phyloP scores from a whole-genome alignment of 345 rosid species.

The Sisymbrium altissimum region DNA sequence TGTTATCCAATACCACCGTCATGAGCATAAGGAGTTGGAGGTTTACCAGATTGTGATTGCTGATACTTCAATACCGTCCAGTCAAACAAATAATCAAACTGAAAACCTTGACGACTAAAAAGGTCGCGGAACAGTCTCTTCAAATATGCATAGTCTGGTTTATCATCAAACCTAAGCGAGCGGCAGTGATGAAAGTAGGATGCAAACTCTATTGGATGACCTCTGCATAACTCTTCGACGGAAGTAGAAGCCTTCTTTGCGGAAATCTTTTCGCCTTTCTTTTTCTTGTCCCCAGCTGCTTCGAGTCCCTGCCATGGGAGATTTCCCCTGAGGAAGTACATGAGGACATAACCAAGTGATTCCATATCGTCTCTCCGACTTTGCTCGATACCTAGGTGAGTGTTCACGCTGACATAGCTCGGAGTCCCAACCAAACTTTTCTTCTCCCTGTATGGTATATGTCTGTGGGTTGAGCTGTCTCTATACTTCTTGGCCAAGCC shows the following conservation, averaged over 20 bases:
- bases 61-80: conserved; percentile 90
- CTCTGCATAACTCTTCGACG: conserved; percentile 68
- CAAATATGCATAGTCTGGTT: conserved; percentile 90
- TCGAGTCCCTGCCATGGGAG: conserved; percentile 98
- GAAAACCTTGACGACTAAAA: conserved; percentile 92
- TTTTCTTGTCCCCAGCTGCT: conserved; percentile 94
- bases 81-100: conserved; percentile 91
- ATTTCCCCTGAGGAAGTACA: conserved; percentile 96
- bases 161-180: conserved; percentile 86
- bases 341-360: conserved; percentile 92
- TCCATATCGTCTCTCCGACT: conserved; percentile 98
- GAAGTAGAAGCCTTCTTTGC: conserved; percentile 91
- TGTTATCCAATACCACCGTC: no score
- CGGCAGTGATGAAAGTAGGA: conserved; percentile 91
- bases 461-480: conserved; percentile 71
- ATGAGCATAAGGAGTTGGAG: conserved; percentile 41
- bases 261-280: conserved; percentile 80
- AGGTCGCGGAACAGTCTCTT: conserved; percentile 91
- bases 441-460: conserved; percentile 87
- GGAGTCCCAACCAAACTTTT: conserved; percentile 91
- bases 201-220: conserved; percentile 89
- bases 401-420: conserved; percentile 97
- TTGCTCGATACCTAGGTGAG: conserved; percentile 98
- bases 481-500: conserved; percentile 90
- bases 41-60: conserved; percentile 73